Evolutionary conservation across 495 filamentous ascomycete species (phyloP), one percentile per base, ranked within the genome.

Genomic region (Neurospora sp.): DNA sequence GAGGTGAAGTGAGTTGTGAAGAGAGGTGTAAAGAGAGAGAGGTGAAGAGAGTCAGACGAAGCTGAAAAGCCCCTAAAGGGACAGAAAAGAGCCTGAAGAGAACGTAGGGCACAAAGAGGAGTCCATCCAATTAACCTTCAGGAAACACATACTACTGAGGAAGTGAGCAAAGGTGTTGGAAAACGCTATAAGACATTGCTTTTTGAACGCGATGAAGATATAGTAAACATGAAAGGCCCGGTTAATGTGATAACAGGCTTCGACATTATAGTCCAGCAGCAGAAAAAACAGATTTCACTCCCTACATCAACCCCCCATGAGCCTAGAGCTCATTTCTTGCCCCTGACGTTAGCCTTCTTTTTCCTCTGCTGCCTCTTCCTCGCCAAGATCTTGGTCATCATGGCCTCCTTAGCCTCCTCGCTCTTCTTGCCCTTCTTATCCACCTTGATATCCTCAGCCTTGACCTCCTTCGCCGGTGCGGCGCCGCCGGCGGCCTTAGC

Each of bases 281-380:
- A n/a, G 7, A 18, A 44, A 37, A 42, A 46, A 46, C 42, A 10
- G 2, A 22, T 22, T 22, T 12, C 22, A 8, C 11, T 61, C 53
- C 48, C 53, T 61, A 16, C 27, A 31, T 61, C 31, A 35, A 61
- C 14, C 27, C 27, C 7, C 27, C 12, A 61, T 8, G 14, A 61
- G 6, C 53, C 22, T 14, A 16, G 22, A 18, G 27, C 53, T 73
- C 76, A 73, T 70, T 78, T 77, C 37, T 75, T 73, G 2, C 61
- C 59, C 73, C 84, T 77, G 72, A 73, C 74, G 18, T 75, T 74
- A 18, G 80, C 82, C 80, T 87, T 87, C 82, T 87, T 87, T 78
- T 86, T 86, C 68, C 82, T 78, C 76, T 81, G 81, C 80, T 82
- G 78, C 75, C 84, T 75, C 78, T 85, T 87, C 75, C 85, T 78